Percentiles rank a stretch among this genome's conserved stretches.
phyloP scores from a whole-genome alignment of 495 filamentous ascomycete genomes.

The Penicillium psychrofluorescens region DNA sequence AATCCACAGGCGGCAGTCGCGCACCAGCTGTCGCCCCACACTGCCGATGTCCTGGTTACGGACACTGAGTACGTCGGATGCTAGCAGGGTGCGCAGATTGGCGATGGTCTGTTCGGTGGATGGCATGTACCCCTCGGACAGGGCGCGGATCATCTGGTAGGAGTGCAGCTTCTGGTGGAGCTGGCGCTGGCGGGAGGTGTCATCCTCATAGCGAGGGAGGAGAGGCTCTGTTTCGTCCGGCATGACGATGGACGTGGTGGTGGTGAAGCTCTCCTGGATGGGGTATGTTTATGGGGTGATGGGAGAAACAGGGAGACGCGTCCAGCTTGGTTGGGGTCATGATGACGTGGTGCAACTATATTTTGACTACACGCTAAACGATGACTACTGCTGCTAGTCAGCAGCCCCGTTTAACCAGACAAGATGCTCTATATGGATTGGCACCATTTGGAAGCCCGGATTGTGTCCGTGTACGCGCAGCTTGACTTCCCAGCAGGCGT shows the following conservation, averaged over 20 bases:
- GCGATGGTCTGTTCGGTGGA: constrained; percentile 76
- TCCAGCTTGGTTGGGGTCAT: constrained; percentile 9
- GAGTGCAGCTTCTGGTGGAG: constrained; percentile 83
- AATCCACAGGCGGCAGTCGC: constrained; percentile 65
- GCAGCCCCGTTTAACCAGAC: too few relatives aligned
- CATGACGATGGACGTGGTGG: constrained; percentile 26
- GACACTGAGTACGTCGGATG: constrained; percentile 71
- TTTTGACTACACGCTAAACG: too few relatives aligned
- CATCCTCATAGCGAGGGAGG: constrained; percentile 77
- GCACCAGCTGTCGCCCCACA: constrained; percentile 64
- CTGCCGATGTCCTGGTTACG: constrained; percentile 69
- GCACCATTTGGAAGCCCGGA: too few relatives aligned
- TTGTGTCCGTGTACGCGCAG: too few relatives aligned
- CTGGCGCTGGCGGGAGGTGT: constrained; percentile 67
- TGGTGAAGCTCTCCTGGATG: background rate
- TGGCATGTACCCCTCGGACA: constrained; percentile 85
- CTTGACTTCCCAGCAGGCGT: too few relatives aligned
- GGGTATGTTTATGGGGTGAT: background rate
- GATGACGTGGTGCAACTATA: constrained; percentile 2
- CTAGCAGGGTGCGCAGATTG: constrained; percentile 74
- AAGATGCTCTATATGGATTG: too few relatives aligned
- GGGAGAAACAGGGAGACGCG: background rate
- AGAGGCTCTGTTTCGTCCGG: constrained; percentile 64
- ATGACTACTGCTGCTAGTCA: too few relatives aligned
- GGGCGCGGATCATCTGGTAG: constrained; percentile 83